These are phyloP conservation scores for Blastobotrys peoriensis DNA, from an alignment of 805 yeast genomes.

Conservation along the genomic window DNA sequence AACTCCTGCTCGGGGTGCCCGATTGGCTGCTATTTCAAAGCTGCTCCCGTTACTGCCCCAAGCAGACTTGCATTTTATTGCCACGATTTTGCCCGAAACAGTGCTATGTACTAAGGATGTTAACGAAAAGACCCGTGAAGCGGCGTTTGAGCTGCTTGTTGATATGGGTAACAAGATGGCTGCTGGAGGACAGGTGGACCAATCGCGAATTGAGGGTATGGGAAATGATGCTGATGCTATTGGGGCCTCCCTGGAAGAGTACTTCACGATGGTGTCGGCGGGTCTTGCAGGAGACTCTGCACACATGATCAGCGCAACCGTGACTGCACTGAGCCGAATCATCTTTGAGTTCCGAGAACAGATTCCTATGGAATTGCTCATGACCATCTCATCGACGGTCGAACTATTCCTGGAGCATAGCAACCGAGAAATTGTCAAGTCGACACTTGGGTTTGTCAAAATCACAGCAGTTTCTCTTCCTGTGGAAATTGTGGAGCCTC, in stretches of 20 bases:
- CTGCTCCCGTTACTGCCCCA: slow-evolving; percentile 59
- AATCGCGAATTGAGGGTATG: slow-evolving; percentile 61
- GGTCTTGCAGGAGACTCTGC: slow-evolving; percentile 93
- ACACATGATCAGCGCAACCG: slow-evolving; percentile 95
- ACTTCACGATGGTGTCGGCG: slow-evolving; percentile 88
- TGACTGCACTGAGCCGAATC: slow-evolving; percentile 82
- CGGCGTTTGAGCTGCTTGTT: slow-evolving; percentile 68
- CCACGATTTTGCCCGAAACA: slow-evolving; percentile 77
- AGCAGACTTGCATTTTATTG: slow-evolving; percentile 67
- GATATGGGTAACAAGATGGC: slow-evolving; percentile 76
- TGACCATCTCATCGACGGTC: slow-evolving; percentile 78
- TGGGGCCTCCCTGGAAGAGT: slow-evolving; percentile 69
- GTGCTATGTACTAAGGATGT: slow-evolving; percentile 86
- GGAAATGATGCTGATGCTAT: slow-evolving; percentile 52
- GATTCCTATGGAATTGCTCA: slow-evolving; percentile 52
- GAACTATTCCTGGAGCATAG: slow-evolving; percentile 86
- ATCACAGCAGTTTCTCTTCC: slow-evolving; percentile 83
- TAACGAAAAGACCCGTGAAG: slow-evolving; percentile 84
- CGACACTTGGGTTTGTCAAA: slow-evolving; percentile 91
- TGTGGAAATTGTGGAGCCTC: slow-evolving; percentile 61
- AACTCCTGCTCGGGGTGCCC: slow-evolving; percentile 72
- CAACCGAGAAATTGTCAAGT: slow-evolving; percentile 87
- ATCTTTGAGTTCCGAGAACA: slow-evolving; percentile 76
- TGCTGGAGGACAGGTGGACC: slow-evolving; percentile 55
- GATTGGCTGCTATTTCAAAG: slow-evolving; percentile 61